Conservation (phyloP, 768 basidiomycete species). For the Kwoniella sp. region DNA sequence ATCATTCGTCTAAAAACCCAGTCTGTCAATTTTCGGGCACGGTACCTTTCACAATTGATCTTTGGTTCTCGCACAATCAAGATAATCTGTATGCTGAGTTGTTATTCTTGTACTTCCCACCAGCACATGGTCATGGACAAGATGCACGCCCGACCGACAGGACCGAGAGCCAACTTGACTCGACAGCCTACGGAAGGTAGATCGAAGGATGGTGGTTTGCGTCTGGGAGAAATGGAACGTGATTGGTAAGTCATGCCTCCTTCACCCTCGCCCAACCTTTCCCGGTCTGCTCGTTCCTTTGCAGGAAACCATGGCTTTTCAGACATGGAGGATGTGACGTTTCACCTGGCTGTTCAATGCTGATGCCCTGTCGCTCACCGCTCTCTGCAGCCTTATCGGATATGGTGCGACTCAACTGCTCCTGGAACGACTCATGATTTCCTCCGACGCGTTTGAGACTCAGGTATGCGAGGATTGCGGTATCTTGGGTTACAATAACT, state of each 20-base stretch:
- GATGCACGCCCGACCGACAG: slow-evolving; percentile 98
- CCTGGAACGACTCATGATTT: slow-evolving; percentile 97
- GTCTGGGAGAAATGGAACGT: slow-evolving; percentile 98
- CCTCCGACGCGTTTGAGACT: slow-evolving; percentile 96
- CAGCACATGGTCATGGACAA: slow-evolving; percentile 99
- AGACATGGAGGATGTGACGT: neutral
- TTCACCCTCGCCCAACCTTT: too few species aligned
- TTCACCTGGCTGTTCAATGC: too few species aligned
- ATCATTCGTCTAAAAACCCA: too few species aligned
- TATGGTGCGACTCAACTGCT: slow-evolving; percentile 96
- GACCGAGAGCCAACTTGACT: slow-evolving; percentile 92
- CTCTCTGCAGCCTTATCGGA: slow-evolving; percentile 67
- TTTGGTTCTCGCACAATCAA: too few species aligned
- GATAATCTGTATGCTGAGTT: too few species aligned
- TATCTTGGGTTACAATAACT: slow-evolving; percentile 73
- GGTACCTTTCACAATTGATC: too few species aligned
- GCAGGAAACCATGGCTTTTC: too few species aligned
- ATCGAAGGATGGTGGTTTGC: slow-evolving; percentile 93
- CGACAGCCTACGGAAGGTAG: slow-evolving; percentile 98
- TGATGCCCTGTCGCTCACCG: neutral
- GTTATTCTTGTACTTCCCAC: too few species aligned
- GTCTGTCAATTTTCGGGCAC: too few species aligned
- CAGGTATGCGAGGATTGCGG: slow-evolving; percentile 95
- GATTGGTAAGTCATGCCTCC: slow-evolving; percentile 77
- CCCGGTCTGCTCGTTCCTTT: too few species aligned